Evolutionary conservation across 1,284 basidiomycete species (phyloP), one percentile per base, ranked within the genome.

Genomic region (Cryptococcus sp.): DNA sequence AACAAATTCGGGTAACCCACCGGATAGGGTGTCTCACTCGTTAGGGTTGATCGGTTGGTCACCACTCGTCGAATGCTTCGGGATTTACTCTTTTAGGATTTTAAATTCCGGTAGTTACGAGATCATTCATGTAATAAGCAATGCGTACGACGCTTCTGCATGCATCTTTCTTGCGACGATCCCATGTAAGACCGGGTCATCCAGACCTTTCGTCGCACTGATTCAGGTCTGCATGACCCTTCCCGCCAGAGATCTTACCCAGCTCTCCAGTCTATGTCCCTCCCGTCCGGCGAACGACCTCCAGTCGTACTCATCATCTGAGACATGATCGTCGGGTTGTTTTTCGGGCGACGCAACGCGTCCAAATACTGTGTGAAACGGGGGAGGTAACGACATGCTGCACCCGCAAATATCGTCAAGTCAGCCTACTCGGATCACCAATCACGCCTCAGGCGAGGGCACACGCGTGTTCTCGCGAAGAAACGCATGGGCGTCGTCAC

Each of bases 301-400:
- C 22, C 20, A 45, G 46, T 53, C 41, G 22, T 10, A 22, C 46
- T 22, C 22, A 48, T 23, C 41, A 43, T 16, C 35, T 27, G 30
- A 35, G 30, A 35, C 30, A 35, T 35, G 30, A 35, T 25, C 40
- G 5, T 27, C 45, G n/a, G 53, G 27, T 23, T 27, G 10, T 35
- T 50, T 30, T 27, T 43, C 46, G 20, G 20, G 22, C 25, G 22
- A 42, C 40, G 53, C 51, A 20, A 58, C 38, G 39, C 51, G 47
- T 39, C 47, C 54, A 25, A 53, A 35, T 2, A 56, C 41, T 15
- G 50, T 47, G 49, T 57, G 52, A 47, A 65, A 55, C 7, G 60
- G 55, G 16, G 55, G 51, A n/a, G 55, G 60, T 27, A 57, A 47
- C 5, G 47, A 41, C 16, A 57, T 39, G 39, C 60, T 57, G 50